Percentiles rank a stretch among this genome's conserved stretches.
These are phyloP conservation scores for Pichia rugopelliculosa DNA, from an alignment of 805 yeast genomes.

Conservation along the genomic window DNA sequence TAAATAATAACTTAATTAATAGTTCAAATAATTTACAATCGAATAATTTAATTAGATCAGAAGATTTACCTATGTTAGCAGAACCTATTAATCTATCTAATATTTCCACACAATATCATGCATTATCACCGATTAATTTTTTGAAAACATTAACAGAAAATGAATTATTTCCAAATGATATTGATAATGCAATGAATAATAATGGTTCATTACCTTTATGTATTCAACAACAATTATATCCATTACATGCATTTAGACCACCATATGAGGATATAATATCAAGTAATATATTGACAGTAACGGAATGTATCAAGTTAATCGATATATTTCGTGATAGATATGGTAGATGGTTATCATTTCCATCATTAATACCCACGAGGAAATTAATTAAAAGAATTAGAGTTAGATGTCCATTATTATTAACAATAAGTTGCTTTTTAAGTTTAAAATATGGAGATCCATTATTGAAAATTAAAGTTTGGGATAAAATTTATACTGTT, in stretches of 20 bases:
- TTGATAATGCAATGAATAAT: background rate
- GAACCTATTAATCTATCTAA: conserved; percentile 7
- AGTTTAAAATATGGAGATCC: conserved; percentile 47
- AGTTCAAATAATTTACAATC: background rate
- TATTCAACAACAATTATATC: conserved; percentile 7
- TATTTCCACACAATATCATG: conserved; percentile 3
- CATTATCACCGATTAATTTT: conserved; percentile 5
- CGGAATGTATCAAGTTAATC: conserved; percentile 44
- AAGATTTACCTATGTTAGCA: background rate
- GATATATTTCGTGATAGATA: conserved; percentile 56
- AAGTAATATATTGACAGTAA: conserved; percentile 39
- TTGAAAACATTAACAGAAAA: background rate
- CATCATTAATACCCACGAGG: conserved; percentile 42
- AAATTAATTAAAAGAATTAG: conserved; percentile 43
- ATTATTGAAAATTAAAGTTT: conserved; percentile 32
- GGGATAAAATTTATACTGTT: conserved; percentile 37
- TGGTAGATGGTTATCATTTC: conserved; percentile 74
- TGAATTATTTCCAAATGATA: too few relatives aligned
- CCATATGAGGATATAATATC: conserved; percentile 39
- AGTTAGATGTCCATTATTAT: conserved; percentile 49
- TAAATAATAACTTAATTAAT: background rate
- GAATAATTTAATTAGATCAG: background rate
- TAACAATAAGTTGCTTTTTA: conserved; percentile 59
- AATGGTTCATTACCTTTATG: background rate
- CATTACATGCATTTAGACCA: conserved; percentile 4